A percentile compares a stretch with the other conserved stretches of the same genome.
phyloP scores from a whole-genome alignment of 345 rosid species.

The Dovyalis caffra region DNA sequence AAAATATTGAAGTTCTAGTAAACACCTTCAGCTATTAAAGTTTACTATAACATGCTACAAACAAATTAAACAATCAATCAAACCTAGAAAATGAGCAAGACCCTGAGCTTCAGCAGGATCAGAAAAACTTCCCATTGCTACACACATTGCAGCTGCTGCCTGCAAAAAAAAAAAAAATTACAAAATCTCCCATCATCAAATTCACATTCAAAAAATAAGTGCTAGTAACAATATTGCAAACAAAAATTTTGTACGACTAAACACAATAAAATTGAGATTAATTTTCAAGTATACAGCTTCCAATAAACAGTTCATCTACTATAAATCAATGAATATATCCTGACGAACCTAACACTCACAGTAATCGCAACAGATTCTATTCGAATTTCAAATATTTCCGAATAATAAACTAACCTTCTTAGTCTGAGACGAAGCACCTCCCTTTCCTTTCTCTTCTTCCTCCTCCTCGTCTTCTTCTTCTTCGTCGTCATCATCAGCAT shows the following conservation, averaged over 20 bases:
- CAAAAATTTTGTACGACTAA: neutral
- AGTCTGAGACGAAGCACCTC: slow-evolving; percentile 49
- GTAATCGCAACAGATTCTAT: neutral
- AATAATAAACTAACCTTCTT: slow-evolving; percentile 53
- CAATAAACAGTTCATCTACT: neutral
- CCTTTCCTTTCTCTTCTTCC: slow-evolving; percentile 27
- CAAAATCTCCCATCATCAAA: neutral
- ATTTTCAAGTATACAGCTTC: neutral
- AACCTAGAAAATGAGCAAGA: slow-evolving; percentile 95
- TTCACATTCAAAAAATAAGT: neutral
- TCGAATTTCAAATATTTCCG: neutral
- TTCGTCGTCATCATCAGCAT: slow-evolving; percentile 21
- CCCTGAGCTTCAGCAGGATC: slow-evolving; percentile 98
- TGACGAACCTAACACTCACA: neutral
- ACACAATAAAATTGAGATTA: neutral
- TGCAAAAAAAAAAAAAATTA: slow-evolving; percentile 22
- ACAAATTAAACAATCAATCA: neutral
- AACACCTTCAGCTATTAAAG: neutral
- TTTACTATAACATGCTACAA: neutral
- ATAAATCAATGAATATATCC: neutral
- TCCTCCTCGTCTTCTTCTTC: slow-evolving; percentile 27
- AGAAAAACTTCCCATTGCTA: slow-evolving; percentile 92
- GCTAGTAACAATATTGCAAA: too few species aligned
- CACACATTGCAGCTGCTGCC: slow-evolving; percentile 99
- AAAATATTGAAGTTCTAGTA: slow-evolving; percentile 11